Base-by-base conservation (phyloP, 495 filamentous ascomycete genomes). In the Durotheca rogersii region DNA sequence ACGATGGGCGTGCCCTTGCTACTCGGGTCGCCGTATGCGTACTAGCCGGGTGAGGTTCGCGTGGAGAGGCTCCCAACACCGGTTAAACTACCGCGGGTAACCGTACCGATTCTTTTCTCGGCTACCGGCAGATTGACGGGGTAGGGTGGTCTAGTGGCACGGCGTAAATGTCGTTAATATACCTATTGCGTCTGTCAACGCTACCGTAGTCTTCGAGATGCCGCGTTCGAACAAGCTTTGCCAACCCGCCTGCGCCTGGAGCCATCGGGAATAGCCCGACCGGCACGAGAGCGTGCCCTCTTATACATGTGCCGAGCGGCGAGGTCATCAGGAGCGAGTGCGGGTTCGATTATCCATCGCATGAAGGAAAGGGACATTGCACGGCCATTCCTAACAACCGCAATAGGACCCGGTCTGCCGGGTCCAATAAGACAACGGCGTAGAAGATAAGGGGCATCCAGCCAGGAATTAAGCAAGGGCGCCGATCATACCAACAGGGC, bases 41-140 rank as follows among this genome's bases (percentile, higher is more conserved):
- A 47, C 23, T 27, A 27, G n/a, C n/a, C n/a, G n/a, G n/a, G n/a
- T n/a, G n/a, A n/a, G n/a, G n/a, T n/a, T n/a, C n/a, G n/a, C n/a
- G n/a, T n/a, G n/a, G n/a, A n/a, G n/a, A 27, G 9, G 23, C 43
- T 43, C 44, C 31, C 40, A 35, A 36, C 33, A 30, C 20, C 55
- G 55, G 55, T 48, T 58, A 58, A 58, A 58, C 27, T 44, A 10
- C 30, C 31, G 38, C n/a, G 48, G 34, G 42, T 33, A 48, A 25
- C 48, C 23, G 23, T 27, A 4, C 23, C 9, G 4, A 9, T 27
- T 27, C 23, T 27, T 9, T 27, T 27, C 9, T 27, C 23, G 23
- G 23, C 9, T 4, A 9, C 23, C 9, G 23, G 23, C 4, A 27
- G 23, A 27, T 27, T 9, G 4, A 4, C 4, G 23, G 23, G 4